phyloP scores from a whole-genome alignment of 1,284 basidiomycete species.

The Coriolopsis trogii region DNA sequence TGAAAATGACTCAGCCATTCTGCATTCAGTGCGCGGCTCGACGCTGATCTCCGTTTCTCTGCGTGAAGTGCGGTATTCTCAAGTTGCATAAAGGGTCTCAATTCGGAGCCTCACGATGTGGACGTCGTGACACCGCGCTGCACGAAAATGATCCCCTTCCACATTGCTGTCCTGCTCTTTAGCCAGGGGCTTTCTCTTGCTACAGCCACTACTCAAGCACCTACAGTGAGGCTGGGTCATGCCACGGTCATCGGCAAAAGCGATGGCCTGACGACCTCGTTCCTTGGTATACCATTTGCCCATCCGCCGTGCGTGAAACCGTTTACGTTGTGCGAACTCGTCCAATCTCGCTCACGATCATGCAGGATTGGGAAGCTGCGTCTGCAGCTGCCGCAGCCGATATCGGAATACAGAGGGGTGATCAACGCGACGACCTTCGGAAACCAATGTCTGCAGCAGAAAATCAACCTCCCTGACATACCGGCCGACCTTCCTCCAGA shows the following conservation, averaged over 20 bases:
- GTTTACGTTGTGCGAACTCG: too few species aligned
- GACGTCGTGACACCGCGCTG: too few species aligned
- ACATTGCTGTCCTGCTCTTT: too few species aligned
- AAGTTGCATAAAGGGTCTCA: too few species aligned
- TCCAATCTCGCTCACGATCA: too few species aligned
- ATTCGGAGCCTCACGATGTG: too few species aligned
- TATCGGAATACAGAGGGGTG: constrained; percentile 40
- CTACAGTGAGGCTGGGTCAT: constrained; percentile 11
- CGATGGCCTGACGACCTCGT: constrained; percentile 36
- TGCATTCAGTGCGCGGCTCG: too few species aligned
- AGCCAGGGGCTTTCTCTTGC: too few species aligned
- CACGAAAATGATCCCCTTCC: too few species aligned
- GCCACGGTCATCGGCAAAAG: constrained; percentile 5
- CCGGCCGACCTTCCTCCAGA: constrained; percentile 35
- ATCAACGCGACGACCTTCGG: constrained; percentile 47
- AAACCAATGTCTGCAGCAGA: constrained; percentile 54
- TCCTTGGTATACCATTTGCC: constrained; percentile 58
- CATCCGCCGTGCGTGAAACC: constrained; percentile 43
- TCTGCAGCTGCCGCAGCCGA: constrained; percentile 48
- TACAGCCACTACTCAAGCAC: not conserved
- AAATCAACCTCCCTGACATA: constrained; percentile 31
- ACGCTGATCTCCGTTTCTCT: too few species aligned
- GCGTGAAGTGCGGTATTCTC: too few species aligned
- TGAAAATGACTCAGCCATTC: too few species aligned
- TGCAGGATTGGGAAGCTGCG: constrained; percentile 32